Conservation (phyloP, 805 yeast genomes). For the Saturnispora saitoi region DNA sequence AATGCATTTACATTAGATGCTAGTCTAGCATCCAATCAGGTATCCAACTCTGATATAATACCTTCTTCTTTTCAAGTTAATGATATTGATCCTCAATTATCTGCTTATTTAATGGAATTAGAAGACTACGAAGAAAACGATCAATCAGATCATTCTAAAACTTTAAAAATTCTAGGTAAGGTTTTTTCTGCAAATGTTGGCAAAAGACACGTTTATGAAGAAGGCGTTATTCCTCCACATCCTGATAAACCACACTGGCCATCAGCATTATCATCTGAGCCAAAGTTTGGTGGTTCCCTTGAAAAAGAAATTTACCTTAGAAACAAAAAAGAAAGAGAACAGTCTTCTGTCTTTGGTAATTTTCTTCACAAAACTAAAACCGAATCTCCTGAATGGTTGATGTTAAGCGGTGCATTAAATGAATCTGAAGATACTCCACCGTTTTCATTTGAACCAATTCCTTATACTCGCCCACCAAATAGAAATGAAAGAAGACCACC, state of each 20-base stretch:
- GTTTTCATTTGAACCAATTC: constrained; percentile 14
- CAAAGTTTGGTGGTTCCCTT: constrained; percentile 22
- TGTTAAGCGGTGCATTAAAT: constrained; percentile 15
- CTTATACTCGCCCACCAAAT: constrained; percentile 25
- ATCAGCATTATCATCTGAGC: constrained; percentile 34
- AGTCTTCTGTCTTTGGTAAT: constrained; percentile 25
- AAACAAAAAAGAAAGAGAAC: constrained; percentile 15
- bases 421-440: constrained; percentile 20
- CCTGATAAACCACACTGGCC: constrained; percentile 40
- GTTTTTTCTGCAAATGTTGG: constrained; percentile 21
- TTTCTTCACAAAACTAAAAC: constrained; percentile 24
- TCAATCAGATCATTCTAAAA: not conserved
- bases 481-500: constrained; percentile 24
- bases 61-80: constrained; percentile 19
- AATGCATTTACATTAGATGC: not conserved
- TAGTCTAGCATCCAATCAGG: not conserved
- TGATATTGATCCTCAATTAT: constrained; percentile 37
- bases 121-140: constrained; percentile 9
- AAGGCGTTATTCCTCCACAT: constrained; percentile 42
- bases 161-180: constrained; percentile 11
- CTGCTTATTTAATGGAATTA: constrained; percentile 35
- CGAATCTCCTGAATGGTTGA: constrained; percentile 12
- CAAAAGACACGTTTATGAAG: constrained; percentile 28
- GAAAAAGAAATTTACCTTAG: constrained; percentile 20
- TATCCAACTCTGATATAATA: not conserved